These are phyloP conservation scores for Melastoma candidum DNA, from an alignment of 441 rosid species.

Conservation along the genomic window DNA sequence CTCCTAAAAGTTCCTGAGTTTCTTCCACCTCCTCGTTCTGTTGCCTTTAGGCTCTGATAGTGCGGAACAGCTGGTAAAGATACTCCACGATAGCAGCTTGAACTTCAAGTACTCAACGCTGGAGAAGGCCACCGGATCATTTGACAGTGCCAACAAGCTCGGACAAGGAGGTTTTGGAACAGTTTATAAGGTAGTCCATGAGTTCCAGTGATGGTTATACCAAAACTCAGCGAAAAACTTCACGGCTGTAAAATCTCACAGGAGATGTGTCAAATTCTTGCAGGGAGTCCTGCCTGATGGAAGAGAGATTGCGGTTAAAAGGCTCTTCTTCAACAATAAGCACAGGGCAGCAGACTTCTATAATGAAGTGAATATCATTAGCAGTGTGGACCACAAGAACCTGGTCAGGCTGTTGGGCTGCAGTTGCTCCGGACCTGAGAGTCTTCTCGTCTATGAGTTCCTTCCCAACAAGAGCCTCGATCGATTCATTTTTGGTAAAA, in stretches of 20 bases:
- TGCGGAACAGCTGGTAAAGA: constrained; percentile 54
- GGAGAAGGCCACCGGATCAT: constrained; percentile 80
- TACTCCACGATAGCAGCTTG: constrained; percentile 66
- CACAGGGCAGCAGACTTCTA: constrained; percentile 86
- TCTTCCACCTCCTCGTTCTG: not conserved
- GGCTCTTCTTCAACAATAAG: constrained; percentile 80
- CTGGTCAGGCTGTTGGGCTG: constrained; percentile 85
- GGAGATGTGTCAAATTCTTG: not conserved
- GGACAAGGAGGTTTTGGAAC: constrained; percentile 98
- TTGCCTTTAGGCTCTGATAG: constrained; percentile 50
- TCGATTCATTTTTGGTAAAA: constrained; percentile 63
- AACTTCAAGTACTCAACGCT: constrained; percentile 85
- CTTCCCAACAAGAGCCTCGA: constrained; percentile 82
- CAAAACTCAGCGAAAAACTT: not conserved
- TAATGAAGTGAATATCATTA: constrained; percentile 85
- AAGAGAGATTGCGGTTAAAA: constrained; percentile 87
- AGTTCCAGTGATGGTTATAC: not conserved
- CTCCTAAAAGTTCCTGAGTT: not conserved
- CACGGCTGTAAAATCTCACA: not conserved
- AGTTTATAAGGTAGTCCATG: constrained; percentile 66
- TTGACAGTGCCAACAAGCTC: constrained; percentile 57
- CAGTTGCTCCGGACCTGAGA: constrained; percentile 89
- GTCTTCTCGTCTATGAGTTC: constrained; percentile 84
- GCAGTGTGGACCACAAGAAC: constrained; percentile 79
- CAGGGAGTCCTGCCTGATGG: constrained; percentile 87